Evolutionary conservation across 331 rosid genomes (phyloP).

Genomic region (Acacia concinna): DNA sequence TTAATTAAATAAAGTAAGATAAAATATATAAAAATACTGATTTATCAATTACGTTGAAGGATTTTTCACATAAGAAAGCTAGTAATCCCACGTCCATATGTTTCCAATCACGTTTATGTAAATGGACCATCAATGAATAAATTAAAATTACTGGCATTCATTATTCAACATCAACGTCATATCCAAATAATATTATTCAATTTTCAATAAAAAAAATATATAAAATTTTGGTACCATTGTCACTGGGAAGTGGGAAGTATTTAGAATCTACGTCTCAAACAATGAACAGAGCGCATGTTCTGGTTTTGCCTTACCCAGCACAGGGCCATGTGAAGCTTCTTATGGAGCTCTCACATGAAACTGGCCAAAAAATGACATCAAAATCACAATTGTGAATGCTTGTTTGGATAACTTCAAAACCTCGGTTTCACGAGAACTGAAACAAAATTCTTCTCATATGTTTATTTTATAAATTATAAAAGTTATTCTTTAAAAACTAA

Average conservation of each 20-base stretch:
- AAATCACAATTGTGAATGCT: constrained; percentile 57
- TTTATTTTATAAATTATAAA: too few relatives aligned
- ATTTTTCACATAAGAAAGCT: neutral
- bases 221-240: neutral
- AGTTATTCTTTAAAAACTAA: too few relatives aligned
- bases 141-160: neutral
- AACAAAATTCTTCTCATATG: too few relatives aligned
- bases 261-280: neutral
- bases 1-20: too few relatives aligned
- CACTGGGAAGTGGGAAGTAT: too few relatives aligned
- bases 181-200: neutral
- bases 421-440: too few relatives aligned
- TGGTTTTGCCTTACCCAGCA: constrained; percentile 48
- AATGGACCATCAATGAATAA: neutral
- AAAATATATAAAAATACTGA: too few relatives aligned
- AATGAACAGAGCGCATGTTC: constrained; percentile 28
- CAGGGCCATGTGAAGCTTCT: constrained; percentile 63
- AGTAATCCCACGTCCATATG: neutral
- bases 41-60: too few relatives aligned
- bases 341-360: constrained; percentile 41
- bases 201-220: too few relatives aligned
- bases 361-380: constrained; percentile 42
- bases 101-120: neutral
- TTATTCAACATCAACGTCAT: neutral
- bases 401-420: too few relatives aligned